phyloP scores from a whole-genome alignment of 768 basidiomycete genomes.

The Lentinus brumalis region DNA sequence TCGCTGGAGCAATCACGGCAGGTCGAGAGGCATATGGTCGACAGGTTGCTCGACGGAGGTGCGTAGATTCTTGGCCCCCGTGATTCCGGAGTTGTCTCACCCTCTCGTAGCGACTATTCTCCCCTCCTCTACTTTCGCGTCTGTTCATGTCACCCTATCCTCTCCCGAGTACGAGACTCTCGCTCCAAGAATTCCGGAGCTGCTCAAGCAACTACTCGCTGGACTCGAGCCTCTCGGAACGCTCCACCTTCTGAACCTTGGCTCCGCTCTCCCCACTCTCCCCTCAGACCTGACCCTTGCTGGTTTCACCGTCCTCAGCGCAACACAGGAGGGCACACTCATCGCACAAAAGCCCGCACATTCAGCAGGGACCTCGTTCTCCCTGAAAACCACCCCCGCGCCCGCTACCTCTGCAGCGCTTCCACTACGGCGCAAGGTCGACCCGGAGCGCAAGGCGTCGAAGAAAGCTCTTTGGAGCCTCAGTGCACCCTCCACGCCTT shows the following conservation, averaged over 20 bases:
- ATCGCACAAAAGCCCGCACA: slow-evolving; percentile 73
- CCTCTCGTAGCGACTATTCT: slow-evolving; percentile 55
- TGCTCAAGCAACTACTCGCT: slow-evolving; percentile 61
- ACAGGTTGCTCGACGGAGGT: slow-evolving; percentile 84
- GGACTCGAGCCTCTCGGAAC: slow-evolving; percentile 70
- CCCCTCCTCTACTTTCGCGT: slow-evolving; percentile 54
- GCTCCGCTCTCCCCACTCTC: slow-evolving; percentile 44
- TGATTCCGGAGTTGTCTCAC: not conserved
- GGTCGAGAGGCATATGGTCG: slow-evolving; percentile 81
- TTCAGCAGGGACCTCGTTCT: slow-evolving; percentile 39
- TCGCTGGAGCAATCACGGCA: slow-evolving; percentile 53
- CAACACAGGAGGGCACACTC: slow-evolving; percentile 44
- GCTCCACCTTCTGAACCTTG: slow-evolving; percentile 62
- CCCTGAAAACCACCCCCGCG: slow-evolving; percentile 41
- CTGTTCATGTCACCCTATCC: slow-evolving; percentile 69
- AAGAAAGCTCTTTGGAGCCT: slow-evolving; percentile 92
- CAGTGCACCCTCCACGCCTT: slow-evolving; percentile 64
- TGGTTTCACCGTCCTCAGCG: slow-evolving; percentile 63
- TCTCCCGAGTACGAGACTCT: slow-evolving; percentile 62
- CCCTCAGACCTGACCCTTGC: slow-evolving; percentile 61
- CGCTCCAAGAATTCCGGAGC: slow-evolving; percentile 48
- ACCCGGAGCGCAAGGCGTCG: slow-evolving; percentile 61
- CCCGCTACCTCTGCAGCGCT: slow-evolving; percentile 32
- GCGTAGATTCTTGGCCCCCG: slow-evolving; percentile 23
- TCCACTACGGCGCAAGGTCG: slow-evolving; percentile 54